Conservation (phyloP, 805 yeast species). For the Saccharomycopsis selenospora region DNA sequence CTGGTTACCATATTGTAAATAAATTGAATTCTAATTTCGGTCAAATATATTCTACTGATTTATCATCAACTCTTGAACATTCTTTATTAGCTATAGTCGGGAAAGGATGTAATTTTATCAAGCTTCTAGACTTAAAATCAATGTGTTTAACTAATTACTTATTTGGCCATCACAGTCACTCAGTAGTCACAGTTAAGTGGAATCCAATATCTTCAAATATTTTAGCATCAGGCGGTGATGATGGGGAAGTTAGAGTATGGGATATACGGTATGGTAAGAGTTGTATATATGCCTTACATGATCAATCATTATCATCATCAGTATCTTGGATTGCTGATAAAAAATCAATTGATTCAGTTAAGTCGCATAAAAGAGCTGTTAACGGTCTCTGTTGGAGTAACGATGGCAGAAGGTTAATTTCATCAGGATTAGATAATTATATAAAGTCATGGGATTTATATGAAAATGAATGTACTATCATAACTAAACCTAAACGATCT, state of each 20-base stretch:
- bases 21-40: constrained; percentile 44
- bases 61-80: constrained; percentile 38
- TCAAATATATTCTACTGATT: constrained; percentile 33
- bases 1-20: not conserved
- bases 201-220: constrained; percentile 56
- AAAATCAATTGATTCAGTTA: constrained; percentile 25
- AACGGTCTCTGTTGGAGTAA: constrained; percentile 76
- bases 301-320: constrained; percentile 36
- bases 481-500: constrained; percentile 61
- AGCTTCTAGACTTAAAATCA: constrained; percentile 68
- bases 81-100: constrained; percentile 63
- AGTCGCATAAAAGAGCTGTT: constrained; percentile 59
- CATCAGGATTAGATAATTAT: constrained; percentile 76
- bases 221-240: constrained; percentile 73
- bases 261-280: constrained; percentile 67
- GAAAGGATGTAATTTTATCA: constrained; percentile 54
- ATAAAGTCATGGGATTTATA: constrained; percentile 70
- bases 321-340: constrained; percentile 22
- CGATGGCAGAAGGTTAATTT: constrained; percentile 51
- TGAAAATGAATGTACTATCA: constrained; percentile 36
- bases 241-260: constrained; percentile 80
- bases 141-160: constrained; percentile 68
- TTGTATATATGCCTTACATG: constrained; percentile 57
- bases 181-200: constrained; percentile 42
- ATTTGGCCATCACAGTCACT: constrained; percentile 27